Percentiles rank a stretch among this genome's conserved stretches.
These are phyloP conservation scores for Penicillium coffeae DNA, from an alignment of 495 filamentous ascomycete species.

Conservation along the genomic window DNA sequence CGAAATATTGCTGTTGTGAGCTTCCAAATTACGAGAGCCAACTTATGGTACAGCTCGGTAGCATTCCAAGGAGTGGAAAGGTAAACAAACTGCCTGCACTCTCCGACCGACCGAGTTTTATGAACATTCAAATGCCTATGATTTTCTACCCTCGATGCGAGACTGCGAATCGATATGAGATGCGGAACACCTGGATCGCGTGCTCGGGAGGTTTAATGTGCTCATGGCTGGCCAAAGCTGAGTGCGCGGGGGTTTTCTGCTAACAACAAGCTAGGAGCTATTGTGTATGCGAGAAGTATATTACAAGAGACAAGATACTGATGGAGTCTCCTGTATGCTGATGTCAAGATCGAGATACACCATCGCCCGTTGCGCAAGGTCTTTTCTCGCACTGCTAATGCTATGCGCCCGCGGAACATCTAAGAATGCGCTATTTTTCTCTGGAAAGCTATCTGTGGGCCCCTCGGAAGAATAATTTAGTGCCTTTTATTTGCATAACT, in stretches of 20 bases:
- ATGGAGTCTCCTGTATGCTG: neutral
- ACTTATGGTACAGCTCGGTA: neutral
- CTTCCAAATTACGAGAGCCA: neutral
- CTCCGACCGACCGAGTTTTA: neutral
- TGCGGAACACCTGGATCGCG: neutral
- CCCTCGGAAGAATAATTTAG: too few relatives aligned
- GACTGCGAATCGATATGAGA: neutral
- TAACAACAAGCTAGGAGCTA: neutral
- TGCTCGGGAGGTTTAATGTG: neutral
- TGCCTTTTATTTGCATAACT: too few relatives aligned
- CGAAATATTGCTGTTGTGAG: constrained; percentile 6
- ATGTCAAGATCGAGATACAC: too few relatives aligned
- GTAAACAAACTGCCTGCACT: neutral
- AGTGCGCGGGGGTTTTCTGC: neutral
- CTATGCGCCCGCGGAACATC: too few relatives aligned
- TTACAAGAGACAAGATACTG: neutral
- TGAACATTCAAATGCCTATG: neutral
- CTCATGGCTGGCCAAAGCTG: neutral
- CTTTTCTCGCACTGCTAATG: too few relatives aligned
- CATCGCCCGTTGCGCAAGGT: too few relatives aligned
- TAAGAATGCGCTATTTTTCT: too few relatives aligned
- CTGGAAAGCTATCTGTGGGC: too few relatives aligned
- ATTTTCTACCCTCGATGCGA: neutral
- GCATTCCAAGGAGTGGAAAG: neutral
- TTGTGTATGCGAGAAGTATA: neutral